Percentiles rank a stretch among this genome's conserved stretches.
These are phyloP conservation scores for Candida silvicultrix DNA, from an alignment of 805 yeast species.

Conservation along the genomic window DNA sequence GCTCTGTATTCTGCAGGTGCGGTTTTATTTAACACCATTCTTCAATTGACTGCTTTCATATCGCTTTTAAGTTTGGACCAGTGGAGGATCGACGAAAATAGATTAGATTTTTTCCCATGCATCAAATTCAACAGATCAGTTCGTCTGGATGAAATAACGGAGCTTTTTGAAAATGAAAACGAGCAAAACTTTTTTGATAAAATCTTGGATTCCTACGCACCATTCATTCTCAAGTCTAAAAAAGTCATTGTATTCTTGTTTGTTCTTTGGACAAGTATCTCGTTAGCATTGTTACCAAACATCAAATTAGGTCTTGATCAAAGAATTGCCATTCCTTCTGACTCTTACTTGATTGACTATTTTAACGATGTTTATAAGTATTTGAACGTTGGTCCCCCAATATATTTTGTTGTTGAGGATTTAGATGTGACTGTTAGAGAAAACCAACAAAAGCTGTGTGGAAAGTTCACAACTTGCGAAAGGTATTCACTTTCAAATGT, in stretches of 20 bases:
- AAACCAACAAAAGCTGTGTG: slow-evolving; percentile 75
- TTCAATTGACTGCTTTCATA: slow-evolving; percentile 80
- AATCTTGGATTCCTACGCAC: slow-evolving; percentile 42
- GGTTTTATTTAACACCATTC: slow-evolving; percentile 61
- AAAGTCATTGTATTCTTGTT: slow-evolving; percentile 49
- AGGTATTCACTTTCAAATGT: slow-evolving; percentile 74
- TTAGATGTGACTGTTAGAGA: slow-evolving; percentile 53
- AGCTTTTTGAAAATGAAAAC: slow-evolving; percentile 21
- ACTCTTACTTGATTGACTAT: slow-evolving; percentile 75
- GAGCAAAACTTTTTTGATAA: slow-evolving; percentile 30
- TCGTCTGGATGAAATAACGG: slow-evolving; percentile 17
- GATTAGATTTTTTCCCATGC: slow-evolving; percentile 62
- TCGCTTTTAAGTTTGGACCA: slow-evolving; percentile 68
- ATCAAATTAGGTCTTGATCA: slow-evolving; percentile 84
- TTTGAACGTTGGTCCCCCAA: slow-evolving; percentile 87
- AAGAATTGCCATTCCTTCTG: slow-evolving; percentile 77
- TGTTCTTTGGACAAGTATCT: slow-evolving; percentile 56
- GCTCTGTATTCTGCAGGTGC: slow-evolving; percentile 90
- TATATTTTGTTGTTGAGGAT: slow-evolving; percentile 74
- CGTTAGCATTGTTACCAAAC: slow-evolving; percentile 62
- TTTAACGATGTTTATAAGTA: slow-evolving; percentile 69
- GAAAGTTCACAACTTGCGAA: slow-evolving; percentile 80
- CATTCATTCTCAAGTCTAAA: slow-evolving; percentile 44
- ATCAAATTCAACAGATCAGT: slow-evolving; percentile 22
- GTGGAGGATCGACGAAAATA: slow-evolving; percentile 46